Evolutionary conservation across 208 protist species (phyloP), one percentile per base, ranked within the genome.

Genomic region (Crithidia acanthocephali): DNA sequence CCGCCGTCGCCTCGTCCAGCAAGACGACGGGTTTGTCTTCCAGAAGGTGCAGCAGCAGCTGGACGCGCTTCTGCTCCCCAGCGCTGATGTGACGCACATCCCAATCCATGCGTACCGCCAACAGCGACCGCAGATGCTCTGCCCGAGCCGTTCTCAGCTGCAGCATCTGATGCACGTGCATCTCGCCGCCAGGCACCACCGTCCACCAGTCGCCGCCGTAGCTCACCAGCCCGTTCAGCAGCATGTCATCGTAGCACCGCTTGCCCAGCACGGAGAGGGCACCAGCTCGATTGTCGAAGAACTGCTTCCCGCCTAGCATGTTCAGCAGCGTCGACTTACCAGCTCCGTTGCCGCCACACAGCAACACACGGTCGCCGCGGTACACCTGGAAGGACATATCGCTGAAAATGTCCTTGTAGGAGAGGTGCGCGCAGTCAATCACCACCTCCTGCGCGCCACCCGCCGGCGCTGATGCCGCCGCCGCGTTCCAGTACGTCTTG

Each of bases 271-370:
- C 92, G 15, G 87, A 62, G n/a, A 93, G 72, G 0, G 83, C 76
- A 1, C 81, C 71, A 33, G 73, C 30, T 25, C 59, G 18, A 53
- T 89, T 92, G 59, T 81, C 44, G 28, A 97, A 94, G 48, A 91
- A 93, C 37, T 95, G 80, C 55, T 95, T 93, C 23, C 95, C 94
- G 18, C 84, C 89, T 18, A 98, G 70, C 62, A 99, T 93, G 62
- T 95, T 97, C 47, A 99, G 84, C 33, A 99, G 81, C 18, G 95
- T 98, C 20, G 85, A 92, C 72, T 99, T 99, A 53, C 97, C 97
- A 9, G 88, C 60, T 35, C 97, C 98, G 86, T 99, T 99, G 58
- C 88, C 87, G 47, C 97, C 98, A 40, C 97, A 93, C n/a, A 99
- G 66, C 37, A 98, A 69, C 44, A 88, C 76, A 23, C 91, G 91